A percentile compares a stretch with the other conserved stretches of the same genome.
phyloP scores from a whole-genome alignment of 768 basidiomycete genomes.

The Serendipita sp. region DNA sequence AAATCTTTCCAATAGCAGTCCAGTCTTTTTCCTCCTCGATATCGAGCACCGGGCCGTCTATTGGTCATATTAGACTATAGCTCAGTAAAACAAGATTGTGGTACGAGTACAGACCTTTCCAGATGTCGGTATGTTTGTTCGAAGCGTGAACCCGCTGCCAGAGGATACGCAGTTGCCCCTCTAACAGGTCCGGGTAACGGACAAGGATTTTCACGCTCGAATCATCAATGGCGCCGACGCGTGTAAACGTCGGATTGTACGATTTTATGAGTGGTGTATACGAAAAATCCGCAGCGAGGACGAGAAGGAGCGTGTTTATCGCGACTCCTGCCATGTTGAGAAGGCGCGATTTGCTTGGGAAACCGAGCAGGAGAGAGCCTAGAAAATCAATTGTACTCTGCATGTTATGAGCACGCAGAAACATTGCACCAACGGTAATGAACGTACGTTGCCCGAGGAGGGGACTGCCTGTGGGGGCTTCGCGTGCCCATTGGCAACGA shows the following conservation, averaged over 20 bases:
- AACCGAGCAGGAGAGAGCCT: slow-evolving; percentile 10
- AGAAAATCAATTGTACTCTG: slow-evolving; percentile 6
- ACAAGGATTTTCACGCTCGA: slow-evolving; percentile 46
- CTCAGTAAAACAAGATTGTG: slow-evolving; percentile 17
- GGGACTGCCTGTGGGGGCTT: neutral
- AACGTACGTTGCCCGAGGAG: neutral
- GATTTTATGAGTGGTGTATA: slow-evolving; percentile 42
- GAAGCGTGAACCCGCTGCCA: slow-evolving; percentile 9
- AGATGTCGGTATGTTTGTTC: slow-evolving; percentile 18
- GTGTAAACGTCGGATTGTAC: slow-evolving; percentile 41
- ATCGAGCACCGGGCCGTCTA: slow-evolving; percentile 35
- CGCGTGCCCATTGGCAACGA: neutral
- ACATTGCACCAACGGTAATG: neutral
- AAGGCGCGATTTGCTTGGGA: slow-evolving; percentile 4
- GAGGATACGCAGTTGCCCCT: slow-evolving; percentile 10
- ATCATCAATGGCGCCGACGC: slow-evolving; percentile 55
- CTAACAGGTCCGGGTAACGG: slow-evolving; percentile 34
- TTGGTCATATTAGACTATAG: slow-evolving; percentile 27
- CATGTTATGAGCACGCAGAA: neutral
- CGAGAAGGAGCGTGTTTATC: slow-evolving; percentile 28
- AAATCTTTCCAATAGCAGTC: slow-evolving; percentile 37
- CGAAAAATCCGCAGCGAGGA: slow-evolving; percentile 33
- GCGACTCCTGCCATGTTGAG: slow-evolving; percentile 12
- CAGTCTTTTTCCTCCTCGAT: slow-evolving; percentile 37
- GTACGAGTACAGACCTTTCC: slow-evolving; percentile 29